A percentile compares a stretch with the other conserved stretches of the same genome.
These are phyloP conservation scores for Gossypium aridum DNA, from an alignment of 441 rosid genomes.

Conservation along the genomic window DNA sequence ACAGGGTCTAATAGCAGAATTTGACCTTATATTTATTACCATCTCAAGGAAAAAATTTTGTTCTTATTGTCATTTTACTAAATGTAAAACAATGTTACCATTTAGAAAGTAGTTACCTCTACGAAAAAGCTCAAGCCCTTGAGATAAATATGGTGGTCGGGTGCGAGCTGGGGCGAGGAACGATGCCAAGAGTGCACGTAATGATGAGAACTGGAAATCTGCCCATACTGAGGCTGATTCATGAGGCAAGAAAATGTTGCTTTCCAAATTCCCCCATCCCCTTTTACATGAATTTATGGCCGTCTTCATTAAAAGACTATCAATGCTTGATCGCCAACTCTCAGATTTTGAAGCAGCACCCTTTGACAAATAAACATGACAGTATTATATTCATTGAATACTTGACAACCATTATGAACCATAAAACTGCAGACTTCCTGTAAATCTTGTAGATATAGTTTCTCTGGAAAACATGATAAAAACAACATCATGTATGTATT, in stretches of 20 bases:
- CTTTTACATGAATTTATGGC: conserved; percentile 35
- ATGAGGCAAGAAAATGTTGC: conserved; percentile 23
- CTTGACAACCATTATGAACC: not conserved
- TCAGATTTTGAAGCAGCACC: conserved; percentile 63
- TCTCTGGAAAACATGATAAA: not conserved
- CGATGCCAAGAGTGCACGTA: conserved; percentile 66
- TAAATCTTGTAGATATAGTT: not conserved
- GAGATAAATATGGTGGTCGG: conserved; percentile 57
- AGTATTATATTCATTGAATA: not conserved
- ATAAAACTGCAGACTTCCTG: not conserved
- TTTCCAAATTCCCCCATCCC: conserved; percentile 46
- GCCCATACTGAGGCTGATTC: conserved; percentile 25
- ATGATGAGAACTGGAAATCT: conserved; percentile 70
- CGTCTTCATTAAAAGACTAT: conserved; percentile 36
- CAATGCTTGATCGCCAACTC: conserved; percentile 62
- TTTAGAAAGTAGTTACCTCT: conserved; percentile 40
- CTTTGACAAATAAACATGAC: conserved; percentile 24
- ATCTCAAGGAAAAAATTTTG: not conserved
- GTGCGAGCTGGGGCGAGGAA: conserved; percentile 58
- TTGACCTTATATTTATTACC: not conserved
- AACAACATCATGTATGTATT: not conserved
- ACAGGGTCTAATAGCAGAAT: too few species aligned
- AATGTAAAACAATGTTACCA: not conserved
- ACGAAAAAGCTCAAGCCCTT: conserved; percentile 63
- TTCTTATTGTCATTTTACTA: not conserved